These are phyloP conservation scores for Hanseniaspora thailandica DNA, from an alignment of 805 yeast genomes.

Conservation along the genomic window DNA sequence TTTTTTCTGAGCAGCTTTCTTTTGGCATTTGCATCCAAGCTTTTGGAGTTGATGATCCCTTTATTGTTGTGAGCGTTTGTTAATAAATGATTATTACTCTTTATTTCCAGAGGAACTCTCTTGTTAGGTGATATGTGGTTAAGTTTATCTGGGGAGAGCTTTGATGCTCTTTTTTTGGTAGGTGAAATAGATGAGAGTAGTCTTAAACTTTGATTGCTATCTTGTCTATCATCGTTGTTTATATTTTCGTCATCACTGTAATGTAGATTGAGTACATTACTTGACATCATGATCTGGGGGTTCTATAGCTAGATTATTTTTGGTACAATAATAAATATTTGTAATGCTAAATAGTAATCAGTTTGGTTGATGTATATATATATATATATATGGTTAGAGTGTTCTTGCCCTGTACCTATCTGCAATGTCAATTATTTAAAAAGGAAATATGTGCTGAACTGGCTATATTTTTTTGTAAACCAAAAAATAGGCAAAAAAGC, in stretches of 20 bases:
- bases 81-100: not conserved
- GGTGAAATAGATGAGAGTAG: constrained; percentile 8
- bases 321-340: too few species aligned
- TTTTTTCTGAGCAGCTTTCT: constrained; percentile 1
- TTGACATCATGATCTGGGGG: not conserved
- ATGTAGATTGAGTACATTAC: not conserved
- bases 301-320: too few species aligned
- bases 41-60: not conserved
- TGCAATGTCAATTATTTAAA: too few species aligned
- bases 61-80: not conserved
- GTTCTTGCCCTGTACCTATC: too few species aligned
- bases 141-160: not conserved
- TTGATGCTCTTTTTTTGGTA: not conserved
- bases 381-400: too few species aligned
- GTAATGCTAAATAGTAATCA: too few species aligned
- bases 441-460: too few species aligned
- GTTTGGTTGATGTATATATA: too few species aligned
- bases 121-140: not conserved
- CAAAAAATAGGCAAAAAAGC: too few species aligned
- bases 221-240: constrained; percentile 3
- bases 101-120: constrained; percentile 8
- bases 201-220: not conserved
- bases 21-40: not conserved
- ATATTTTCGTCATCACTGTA: constrained; percentile 10
- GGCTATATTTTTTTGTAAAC: not conserved